Conservation (phyloP, 495 filamentous ascomycete species). For the Podospora pseudocomata region DNA sequence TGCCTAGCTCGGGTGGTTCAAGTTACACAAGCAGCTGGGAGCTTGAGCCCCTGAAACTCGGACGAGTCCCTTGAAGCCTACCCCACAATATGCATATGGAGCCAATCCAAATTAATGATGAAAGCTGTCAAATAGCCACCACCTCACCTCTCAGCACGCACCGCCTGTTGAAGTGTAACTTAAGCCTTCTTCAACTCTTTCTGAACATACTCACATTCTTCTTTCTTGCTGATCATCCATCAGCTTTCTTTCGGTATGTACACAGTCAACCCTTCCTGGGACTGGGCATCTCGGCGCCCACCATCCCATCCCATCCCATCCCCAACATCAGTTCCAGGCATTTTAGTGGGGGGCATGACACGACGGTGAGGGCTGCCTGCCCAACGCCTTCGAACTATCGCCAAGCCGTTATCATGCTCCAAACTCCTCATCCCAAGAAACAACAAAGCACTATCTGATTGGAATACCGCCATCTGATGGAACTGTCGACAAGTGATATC, state of each 20-base stretch:
- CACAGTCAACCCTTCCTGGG: neutral
- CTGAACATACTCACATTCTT: neutral
- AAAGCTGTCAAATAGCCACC: conserved; percentile 31
- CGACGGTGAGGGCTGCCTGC: neutral
- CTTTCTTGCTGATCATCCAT: neutral
- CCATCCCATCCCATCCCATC: neutral
- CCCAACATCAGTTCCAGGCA: neutral
- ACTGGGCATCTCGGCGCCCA: neutral
- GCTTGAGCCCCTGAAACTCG: conserved; percentile 19
- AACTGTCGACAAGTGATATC: neutral
- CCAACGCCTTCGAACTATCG: neutral
- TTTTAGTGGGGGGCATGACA: neutral
- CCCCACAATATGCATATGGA: conserved; percentile 20
- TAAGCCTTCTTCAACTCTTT: neutral
- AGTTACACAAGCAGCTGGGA: neutral
- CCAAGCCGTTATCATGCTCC: neutral
- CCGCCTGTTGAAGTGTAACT: neutral
- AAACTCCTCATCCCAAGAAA: neutral
- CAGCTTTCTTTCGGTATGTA: neutral
- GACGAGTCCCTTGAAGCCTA: conserved; percentile 10
- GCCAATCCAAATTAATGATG: conserved; percentile 25
- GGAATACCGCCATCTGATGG: neutral
- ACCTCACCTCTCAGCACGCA: conserved; percentile 11
- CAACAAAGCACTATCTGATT: neutral
- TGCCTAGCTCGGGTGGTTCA: neutral